A percentile compares a stretch with the other conserved stretches of the same genome.
These are phyloP conservation scores for Castanopsis chinensis DNA, from an alignment of 306 rosid genomes.

Conservation along the genomic window DNA sequence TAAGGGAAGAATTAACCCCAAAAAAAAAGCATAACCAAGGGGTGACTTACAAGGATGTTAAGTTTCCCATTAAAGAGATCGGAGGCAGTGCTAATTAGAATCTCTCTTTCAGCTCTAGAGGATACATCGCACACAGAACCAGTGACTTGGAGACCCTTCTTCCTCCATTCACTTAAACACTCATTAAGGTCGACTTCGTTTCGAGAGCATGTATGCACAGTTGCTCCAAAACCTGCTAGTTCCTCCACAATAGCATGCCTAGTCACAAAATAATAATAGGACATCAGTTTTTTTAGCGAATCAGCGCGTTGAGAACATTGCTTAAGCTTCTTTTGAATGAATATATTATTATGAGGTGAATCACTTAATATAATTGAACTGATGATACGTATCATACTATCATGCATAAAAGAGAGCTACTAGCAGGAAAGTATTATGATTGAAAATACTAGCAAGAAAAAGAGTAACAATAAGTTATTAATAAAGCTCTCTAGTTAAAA, in stretches of 20 bases:
- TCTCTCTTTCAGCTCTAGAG: background rate
- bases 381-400: too few species aligned
- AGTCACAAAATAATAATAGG: background rate
- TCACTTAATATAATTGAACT: too few species aligned
- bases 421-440: too few species aligned
- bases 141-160: constrained; percentile 17
- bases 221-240: constrained; percentile 22
- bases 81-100: constrained; percentile 16
- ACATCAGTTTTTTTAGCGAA: background rate
- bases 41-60: constrained; percentile 21
- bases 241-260: constrained; percentile 37
- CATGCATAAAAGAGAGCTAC: too few species aligned
- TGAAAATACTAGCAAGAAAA: too few species aligned
- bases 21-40: too few species aligned
- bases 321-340: too few species aligned
- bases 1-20: too few species aligned
- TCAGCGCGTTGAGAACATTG: too few species aligned
- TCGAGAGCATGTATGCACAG: constrained; percentile 19
- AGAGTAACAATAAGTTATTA: too few species aligned
- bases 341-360: too few species aligned
- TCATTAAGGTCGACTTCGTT: background rate
- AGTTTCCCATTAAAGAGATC: constrained; percentile 17
- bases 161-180: constrained; percentile 12
- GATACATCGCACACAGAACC: constrained; percentile 16
- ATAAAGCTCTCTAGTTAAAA: too few species aligned